phyloP scores from a whole-genome alignment of 345 rosid genomes.

The Eucalyptus decipiens region DNA sequence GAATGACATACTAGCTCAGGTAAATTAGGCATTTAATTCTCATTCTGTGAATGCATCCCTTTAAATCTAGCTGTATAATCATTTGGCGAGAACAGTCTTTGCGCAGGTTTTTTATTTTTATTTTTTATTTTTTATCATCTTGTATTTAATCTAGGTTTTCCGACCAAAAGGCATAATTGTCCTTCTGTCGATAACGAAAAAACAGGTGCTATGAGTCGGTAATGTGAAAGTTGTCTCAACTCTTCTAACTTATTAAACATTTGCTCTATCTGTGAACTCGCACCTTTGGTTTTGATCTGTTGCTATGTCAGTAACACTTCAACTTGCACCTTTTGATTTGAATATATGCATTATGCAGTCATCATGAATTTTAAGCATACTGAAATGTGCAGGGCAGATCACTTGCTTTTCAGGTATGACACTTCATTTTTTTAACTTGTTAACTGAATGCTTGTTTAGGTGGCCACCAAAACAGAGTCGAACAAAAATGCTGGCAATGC shows the following conservation, averaged over 20 bases:
- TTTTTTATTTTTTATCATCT: neutral
- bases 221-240: neutral
- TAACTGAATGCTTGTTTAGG: constrained; percentile 24
- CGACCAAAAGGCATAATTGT: neutral
- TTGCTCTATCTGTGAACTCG: neutral
- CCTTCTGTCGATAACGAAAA: neutral
- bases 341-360: neutral
- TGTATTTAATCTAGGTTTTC: neutral
- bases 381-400: neutral
- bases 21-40: constrained; percentile 11
- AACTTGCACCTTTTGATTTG: neutral
- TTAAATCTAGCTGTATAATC: neutral
- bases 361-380: neutral
- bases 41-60: neutral
- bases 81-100: neutral
- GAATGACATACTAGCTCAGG: constrained; percentile 99
- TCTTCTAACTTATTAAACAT: neutral
- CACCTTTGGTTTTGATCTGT: neutral
- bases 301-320: neutral
- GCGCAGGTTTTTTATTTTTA: neutral
- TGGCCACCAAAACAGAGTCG: constrained; percentile 97
- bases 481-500: constrained; percentile 99
- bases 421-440: neutral
- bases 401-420: neutral
- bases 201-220: neutral